Evolutionary conservation across 2,329 filamentous ascomycete species (phyloP).

Genomic region (Cladosporium sp.): DNA sequence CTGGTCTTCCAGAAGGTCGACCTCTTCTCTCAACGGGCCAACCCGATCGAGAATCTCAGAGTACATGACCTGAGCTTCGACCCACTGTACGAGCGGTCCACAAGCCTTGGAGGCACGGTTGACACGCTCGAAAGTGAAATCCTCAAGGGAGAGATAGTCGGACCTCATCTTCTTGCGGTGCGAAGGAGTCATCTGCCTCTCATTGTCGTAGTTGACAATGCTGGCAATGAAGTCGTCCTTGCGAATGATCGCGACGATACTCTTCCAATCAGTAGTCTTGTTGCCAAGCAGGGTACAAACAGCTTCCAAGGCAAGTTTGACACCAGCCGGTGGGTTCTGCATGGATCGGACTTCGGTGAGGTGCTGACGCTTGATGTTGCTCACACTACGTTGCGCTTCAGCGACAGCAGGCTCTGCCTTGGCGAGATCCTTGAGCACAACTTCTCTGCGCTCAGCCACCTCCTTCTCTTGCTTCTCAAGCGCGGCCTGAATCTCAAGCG

Average conservation of each 20-base stretch:
- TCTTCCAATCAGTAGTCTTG: conserved; percentile 86
- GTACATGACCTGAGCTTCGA: conserved; percentile 92
- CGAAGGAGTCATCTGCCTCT: conserved; percentile 81
- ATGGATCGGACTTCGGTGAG: conserved; percentile 96
- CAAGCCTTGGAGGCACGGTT: conserved; percentile 96
- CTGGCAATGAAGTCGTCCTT: conserved; percentile 95
- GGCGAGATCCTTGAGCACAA: conserved; percentile 82
- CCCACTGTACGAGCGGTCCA: conserved; percentile 95
- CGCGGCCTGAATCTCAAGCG: conserved; percentile 80
- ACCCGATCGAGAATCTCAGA: conserved; percentile 95
- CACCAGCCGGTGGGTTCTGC: conserved; percentile 84
- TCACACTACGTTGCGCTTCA: conserved; percentile 92
- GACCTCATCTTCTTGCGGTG: conserved; percentile 85
- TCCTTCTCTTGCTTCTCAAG: conserved; percentile 86
- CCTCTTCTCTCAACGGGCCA: conserved; percentile 86
- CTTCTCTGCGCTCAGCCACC: conserved; percentile 74
- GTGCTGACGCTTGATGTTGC: conserved; percentile 96
- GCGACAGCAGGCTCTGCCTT: conserved; percentile 88
- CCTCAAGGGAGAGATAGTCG: conserved; percentile 85
- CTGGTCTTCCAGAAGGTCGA: conserved; percentile 78
- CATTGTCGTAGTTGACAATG: conserved; percentile 96
- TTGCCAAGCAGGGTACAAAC: conserved; percentile 93
- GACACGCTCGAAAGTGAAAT: conserved; percentile 94
- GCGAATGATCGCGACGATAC: conserved; percentile 80
- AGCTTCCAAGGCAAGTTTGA: conserved; percentile 88